These are phyloP conservation scores for Aspergillus awamori DNA, from an alignment of 2,329 filamentous ascomycete species.

Conservation along the genomic window DNA sequence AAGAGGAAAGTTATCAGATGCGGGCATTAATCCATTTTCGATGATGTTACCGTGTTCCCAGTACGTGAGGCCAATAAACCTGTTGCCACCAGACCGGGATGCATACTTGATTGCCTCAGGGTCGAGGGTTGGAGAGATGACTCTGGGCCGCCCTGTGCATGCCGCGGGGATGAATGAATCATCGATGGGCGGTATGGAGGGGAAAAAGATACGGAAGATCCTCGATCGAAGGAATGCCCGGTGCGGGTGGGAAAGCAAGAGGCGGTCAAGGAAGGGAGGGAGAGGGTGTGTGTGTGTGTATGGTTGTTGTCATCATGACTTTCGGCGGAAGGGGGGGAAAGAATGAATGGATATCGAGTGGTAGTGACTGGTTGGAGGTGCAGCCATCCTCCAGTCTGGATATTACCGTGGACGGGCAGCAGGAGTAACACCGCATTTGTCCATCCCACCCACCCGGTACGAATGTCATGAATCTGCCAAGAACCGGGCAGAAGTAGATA, in stretches of 20 bases:
- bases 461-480: background rate
- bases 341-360: too few relatives aligned
- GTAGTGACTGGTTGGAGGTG: background rate
- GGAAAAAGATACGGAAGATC: background rate
- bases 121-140: background rate
- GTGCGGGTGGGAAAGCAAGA: slow-evolving; percentile 13
- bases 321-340: slow-evolving; percentile 8
- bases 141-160: background rate
- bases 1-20: slow-evolving; percentile 24
- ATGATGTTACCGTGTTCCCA: background rate
- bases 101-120: slow-evolving; percentile 7
- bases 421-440: background rate
- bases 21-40: background rate
- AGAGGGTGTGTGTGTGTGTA: background rate
- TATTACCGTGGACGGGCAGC: too few relatives aligned
- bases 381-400: background rate
- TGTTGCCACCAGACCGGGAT: slow-evolving; percentile 12
- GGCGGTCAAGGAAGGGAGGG: slow-evolving; percentile 23
- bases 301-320: slow-evolving; percentile 23
- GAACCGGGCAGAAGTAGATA: background rate
- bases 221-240: background rate
- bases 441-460: background rate
- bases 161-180: slow-evolving; percentile 7
- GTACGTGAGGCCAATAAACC: background rate
- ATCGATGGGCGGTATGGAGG: slow-evolving; percentile 1